Base-by-base conservation (phyloP, 257 asterid species). In the Ocimum tenuiflorum region DNA sequence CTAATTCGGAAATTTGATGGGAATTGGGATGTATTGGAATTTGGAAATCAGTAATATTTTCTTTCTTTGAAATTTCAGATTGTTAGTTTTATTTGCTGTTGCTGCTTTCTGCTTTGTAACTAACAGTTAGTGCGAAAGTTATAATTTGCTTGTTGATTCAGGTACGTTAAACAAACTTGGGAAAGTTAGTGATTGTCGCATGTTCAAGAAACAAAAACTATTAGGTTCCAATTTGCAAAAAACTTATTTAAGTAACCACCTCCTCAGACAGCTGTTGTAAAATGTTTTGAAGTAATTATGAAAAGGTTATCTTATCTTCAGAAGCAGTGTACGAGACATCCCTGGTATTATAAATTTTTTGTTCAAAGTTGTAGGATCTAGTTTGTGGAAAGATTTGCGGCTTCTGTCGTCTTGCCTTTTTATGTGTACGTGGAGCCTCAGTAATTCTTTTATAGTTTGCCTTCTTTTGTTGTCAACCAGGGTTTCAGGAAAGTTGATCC, bases 401-500 rank as follows among this genome's bases (percentile, higher is more conserved):
- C 20, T 19, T 7, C 23, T 35, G 27, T 38, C 51, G 39, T 60
- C 48, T 60, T 41, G 60, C 0, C n/a, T 27, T 35, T 36, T 60
- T 31, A 2, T 68, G 20, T 59, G 47, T 59, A 20, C 69, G 65
- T 59, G 2, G 74, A 73, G 72, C 70, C 68, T 73, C 75, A 39
- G 68, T 74, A 63, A 68, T 79, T 71, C 72, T 54, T 77, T 81
- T 74, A 78, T 81, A 74, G 80, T 79, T 69, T 63, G 77, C 76
- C 74, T 71, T 75, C 67, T 68, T 75, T 67, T 73, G 60, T 66
- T 70, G 45, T 63, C 23, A 24, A 69, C 49, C 65, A 86, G 94
- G 94, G 94, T 39, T 86, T 86, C 84, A 81, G 84, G 78, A 86
- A 88, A 71, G 88, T 87, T 43, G 87, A 86, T 27, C 82, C 88